Percentiles rank a stretch among this genome's conserved stretches.
These are phyloP conservation scores for Taphrina wiesneri DNA, from an alignment of 1,139 yeast species.

Conservation along the genomic window DNA sequence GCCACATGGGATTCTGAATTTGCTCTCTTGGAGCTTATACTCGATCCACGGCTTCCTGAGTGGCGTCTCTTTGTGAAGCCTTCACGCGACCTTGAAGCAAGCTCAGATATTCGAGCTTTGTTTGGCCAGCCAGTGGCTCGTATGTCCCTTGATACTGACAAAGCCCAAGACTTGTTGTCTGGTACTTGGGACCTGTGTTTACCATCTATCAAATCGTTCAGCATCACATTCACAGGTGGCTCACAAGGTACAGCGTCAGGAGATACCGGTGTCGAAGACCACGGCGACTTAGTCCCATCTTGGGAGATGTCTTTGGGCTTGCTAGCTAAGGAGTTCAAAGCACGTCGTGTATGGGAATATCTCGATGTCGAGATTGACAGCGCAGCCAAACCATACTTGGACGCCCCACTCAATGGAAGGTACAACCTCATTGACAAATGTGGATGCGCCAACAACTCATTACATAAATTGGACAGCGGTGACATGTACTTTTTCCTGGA, in stretches of 20 bases:
- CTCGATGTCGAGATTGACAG: neutral
- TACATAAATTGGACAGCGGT: conserved; percentile 17
- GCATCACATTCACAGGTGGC: conserved; percentile 8
- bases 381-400: neutral
- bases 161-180: neutral
- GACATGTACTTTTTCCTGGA: conserved; percentile 32
- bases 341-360: neutral
- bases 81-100: neutral
- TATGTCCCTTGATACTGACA: conserved; percentile 6
- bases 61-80: conserved; percentile 34
- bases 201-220: conserved; percentile 14
- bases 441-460: conserved; percentile 33
- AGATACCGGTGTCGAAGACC: conserved; percentile 28
- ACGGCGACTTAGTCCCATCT: conserved; percentile 12
- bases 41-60: conserved; percentile 17
- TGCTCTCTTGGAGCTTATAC: conserved; percentile 24
- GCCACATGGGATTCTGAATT: conserved; percentile 24
- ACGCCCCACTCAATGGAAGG: conserved; percentile 29
- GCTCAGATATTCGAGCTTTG: conserved; percentile 17
- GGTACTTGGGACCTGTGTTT: conserved; percentile 33
- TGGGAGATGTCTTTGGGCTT: conserved; percentile 10
- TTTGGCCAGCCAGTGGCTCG: conserved; percentile 34
- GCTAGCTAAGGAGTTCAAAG: conserved; percentile 1
- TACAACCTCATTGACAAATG: conserved; percentile 31
- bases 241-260: conserved; percentile 11